Base-by-base conservation (phyloP, 1,139 yeast species). In the Diutina sp. region DNA sequence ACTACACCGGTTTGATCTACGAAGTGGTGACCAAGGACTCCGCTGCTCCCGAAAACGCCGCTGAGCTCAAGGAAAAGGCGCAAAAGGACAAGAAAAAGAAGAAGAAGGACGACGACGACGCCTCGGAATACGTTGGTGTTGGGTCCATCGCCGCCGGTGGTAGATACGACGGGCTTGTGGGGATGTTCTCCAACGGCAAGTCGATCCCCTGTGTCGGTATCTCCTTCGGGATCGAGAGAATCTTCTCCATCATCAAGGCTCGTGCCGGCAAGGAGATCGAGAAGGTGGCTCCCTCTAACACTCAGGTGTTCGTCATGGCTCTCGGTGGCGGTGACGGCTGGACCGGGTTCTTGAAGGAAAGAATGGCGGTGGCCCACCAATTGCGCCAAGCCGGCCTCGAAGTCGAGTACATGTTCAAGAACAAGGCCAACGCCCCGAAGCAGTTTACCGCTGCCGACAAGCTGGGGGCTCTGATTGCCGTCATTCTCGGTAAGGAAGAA, bases 61-160 rank as follows among this genome's bases (percentile, higher is more conserved):
- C 73, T 48, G 61, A 58, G 50, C 56, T 60, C 55, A 60, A 60
- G 58, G 58, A 57, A 65, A 84, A 85, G 67, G 79, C 83, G 56
- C 68, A 70, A 55, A 66, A 68, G 58, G 69, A 66, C 56, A 66
- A 66, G 62, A 50, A 50, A 38, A 50, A 50, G 53, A 48, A 28
- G 35, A 46, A 46, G 50, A 47, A 47, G 59, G 84, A 78, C 30
- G 90, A 83, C 56, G 98, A 90, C 63, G 99, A 93, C 72, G 96
- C 96, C 57, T 87, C 96, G 56, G 98, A 90, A 62, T 90, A 87
- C 65, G 98, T 93, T 55, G 99, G 99, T 64, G 97, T 93, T 56
- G 99, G 99, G 35, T 91, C 98, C 8, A 90, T 93, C 64, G 96
- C 97, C 58, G 99, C 97, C 53, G 99, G 99, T 73, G 99, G 99